phyloP scores from a whole-genome alignment of 2,329 filamentous ascomycete genomes.

The Aspergillus intermedius region DNA sequence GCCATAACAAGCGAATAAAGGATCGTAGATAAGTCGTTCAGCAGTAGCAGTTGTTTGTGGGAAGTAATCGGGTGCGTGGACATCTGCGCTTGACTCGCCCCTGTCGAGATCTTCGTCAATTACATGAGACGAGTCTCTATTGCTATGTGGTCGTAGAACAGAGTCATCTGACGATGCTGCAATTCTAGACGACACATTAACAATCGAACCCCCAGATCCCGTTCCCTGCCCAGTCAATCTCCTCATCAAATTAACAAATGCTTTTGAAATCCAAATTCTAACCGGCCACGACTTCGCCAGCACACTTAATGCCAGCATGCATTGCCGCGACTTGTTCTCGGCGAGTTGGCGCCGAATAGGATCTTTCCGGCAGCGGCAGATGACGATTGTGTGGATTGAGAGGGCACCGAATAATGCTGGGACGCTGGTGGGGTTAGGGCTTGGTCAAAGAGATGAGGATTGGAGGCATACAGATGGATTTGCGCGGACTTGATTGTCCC shows the following conservation, averaged over 20 bases:
- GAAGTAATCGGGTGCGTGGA: neutral
- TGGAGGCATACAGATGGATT: constrained; percentile 7
- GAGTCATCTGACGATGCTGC: neutral
- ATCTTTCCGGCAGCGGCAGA: constrained; percentile 13
- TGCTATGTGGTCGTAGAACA: neutral
- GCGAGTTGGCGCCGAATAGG: constrained; percentile 16
- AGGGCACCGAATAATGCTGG: constrained; percentile 17
- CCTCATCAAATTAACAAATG: constrained; percentile 12
- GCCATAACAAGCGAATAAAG: constrained; percentile 3
- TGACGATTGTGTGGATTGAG: constrained; percentile 20
- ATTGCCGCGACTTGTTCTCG: constrained; percentile 17
- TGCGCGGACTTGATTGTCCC: constrained; percentile 6
- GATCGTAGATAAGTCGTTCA: constrained; percentile 9
- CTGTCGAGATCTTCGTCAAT: neutral
- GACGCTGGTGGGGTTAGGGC: constrained; percentile 6
- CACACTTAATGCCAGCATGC: constrained; percentile 12
- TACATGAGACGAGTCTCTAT: neutral
- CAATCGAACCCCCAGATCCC: constrained; percentile 1
- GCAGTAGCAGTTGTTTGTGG: neutral
- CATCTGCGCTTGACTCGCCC: neutral
- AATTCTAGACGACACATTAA: constrained; percentile 7
- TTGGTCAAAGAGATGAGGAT: neutral
- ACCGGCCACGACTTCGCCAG: constrained; percentile 21
- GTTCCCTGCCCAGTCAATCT: constrained; percentile 7
- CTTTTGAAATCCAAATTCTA: constrained; percentile 18